phyloP scores from a whole-genome alignment of 2,329 filamentous ascomycete species.

The Penicillium expansum region DNA sequence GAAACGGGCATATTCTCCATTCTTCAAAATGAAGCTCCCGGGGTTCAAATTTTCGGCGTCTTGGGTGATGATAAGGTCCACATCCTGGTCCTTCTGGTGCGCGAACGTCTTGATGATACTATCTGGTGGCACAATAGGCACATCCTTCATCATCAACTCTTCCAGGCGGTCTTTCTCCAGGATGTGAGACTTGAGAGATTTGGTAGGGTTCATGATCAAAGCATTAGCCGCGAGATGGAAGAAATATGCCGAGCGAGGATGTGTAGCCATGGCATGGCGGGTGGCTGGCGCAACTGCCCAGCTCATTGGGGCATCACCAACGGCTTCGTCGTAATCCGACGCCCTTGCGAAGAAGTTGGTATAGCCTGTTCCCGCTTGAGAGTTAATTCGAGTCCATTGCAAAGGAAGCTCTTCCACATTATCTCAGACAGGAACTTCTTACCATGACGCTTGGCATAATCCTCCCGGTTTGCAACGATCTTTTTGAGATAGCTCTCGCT shows the following conservation, averaged over 20 bases:
- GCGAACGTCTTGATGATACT: conserved; percentile 94
- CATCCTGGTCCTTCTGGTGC: conserved; percentile 71
- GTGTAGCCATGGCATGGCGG: conserved; percentile 80
- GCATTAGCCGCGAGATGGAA: conserved; percentile 85
- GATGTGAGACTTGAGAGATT: conserved; percentile 68
- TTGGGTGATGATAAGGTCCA: conserved; percentile 80
- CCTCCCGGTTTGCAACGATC: conserved; percentile 76
- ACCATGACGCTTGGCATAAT: conserved; percentile 88
- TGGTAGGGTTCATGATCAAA: conserved; percentile 79
- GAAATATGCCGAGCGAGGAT: conserved; percentile 73
- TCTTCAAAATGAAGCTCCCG: conserved; percentile 74
- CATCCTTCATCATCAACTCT: conserved; percentile 76
- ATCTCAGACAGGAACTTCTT: conserved; percentile 30
- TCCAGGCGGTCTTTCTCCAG: conserved; percentile 67
- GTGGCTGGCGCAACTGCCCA: conserved; percentile 75
- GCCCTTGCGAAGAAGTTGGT: conserved; percentile 74
- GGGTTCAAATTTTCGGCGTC: conserved; percentile 75
- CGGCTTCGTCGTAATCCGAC: conserved; percentile 62
- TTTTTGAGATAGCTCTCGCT: conserved; percentile 66
- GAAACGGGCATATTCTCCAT: conserved; percentile 87
- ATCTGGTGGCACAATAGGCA: conserved; percentile 86
- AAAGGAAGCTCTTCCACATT: neutral
- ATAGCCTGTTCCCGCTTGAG: conserved; percentile 62
- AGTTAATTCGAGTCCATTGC: neutral
- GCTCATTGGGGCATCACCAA: conserved; percentile 44